Conservation (phyloP, 2,329 filamentous ascomycete genomes). For the Fusarium ramigenum region DNA sequence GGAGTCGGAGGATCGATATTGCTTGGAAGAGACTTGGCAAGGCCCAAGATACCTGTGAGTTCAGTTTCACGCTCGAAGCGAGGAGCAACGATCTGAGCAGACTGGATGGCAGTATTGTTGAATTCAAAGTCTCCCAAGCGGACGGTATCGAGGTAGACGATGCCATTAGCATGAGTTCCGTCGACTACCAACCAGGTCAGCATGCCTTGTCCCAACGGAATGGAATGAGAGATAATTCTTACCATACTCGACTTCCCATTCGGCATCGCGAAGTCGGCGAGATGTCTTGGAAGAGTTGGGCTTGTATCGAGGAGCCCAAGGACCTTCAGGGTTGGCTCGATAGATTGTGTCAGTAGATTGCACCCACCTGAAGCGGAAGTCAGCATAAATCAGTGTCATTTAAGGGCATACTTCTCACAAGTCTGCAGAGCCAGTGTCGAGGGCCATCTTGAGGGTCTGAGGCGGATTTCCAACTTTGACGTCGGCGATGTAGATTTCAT, state of each 20-base stretch:
- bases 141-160: conserved; percentile 62
- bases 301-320: conserved; percentile 53
- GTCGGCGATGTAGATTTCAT: conserved; percentile 56
- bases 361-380: conserved; percentile 57
- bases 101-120: conserved; percentile 59
- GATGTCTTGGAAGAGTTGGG: conserved; percentile 58
- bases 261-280: conserved; percentile 51
- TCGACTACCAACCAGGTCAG: conserved; percentile 49
- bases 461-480: conserved; percentile 58
- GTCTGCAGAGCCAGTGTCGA: conserved; percentile 65
- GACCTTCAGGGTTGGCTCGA: conserved; percentile 46
- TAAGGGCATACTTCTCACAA: conserved; percentile 63
- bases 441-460: conserved; percentile 57
- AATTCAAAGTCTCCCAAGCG: conserved; percentile 56
- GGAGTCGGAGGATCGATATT: conserved; percentile 55
- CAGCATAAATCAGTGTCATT: neutral
- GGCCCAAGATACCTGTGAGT: conserved; percentile 62
- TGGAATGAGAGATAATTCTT: conserved; percentile 45
- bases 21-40: conserved; percentile 58
- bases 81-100: conserved; percentile 54
- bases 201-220: neutral
- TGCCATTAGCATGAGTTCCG: conserved; percentile 55
- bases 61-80: conserved; percentile 54
- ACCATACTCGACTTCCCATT: conserved; percentile 62
- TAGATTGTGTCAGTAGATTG: conserved; percentile 60